Base-by-base conservation (phyloP, 2,329 filamentous ascomycete species). In the Penicillium aurantiogriseum region DNA sequence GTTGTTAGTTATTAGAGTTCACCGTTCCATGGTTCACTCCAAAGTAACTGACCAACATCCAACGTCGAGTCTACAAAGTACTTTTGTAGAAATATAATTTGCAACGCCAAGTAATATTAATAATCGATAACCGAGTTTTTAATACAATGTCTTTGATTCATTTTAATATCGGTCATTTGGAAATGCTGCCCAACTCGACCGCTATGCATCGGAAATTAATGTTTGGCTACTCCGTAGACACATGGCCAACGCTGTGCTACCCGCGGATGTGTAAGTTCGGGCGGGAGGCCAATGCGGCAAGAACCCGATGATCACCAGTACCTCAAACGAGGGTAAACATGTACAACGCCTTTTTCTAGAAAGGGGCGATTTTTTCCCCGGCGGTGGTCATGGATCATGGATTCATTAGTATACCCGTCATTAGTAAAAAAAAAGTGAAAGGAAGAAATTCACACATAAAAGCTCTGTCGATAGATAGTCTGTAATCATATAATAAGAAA, bases 121-220 rank as follows among this genome's bases (percentile, higher is more conserved):
- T 44, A 19, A 19, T 27, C 2, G 7, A 23, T 23, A 23, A 5
- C 1, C 23, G 10, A 11, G 11, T 15, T 33, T 19, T 45, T 7
- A 25, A 33, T 33, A 23, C 10, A 5, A 40, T 27, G 3, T n/a
- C 11, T 27, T 19, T 33, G 15, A 23, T 36, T 17, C 19, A 27
- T 52, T 27, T 19, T 6, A 47, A n/a, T 11, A 1, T 27, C 17
- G 3, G 33, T 15, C n/a, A 21, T 23, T 27, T 38, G 31, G 10
- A 57, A 53, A 53, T 57, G 49, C 54, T 52, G 54, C 54, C 54
- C 54, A 57, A 57, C 49, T 46, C n/a, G 35, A 9, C 45, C 36
- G 45, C 48, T 50, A 21, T 19, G 45, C 23, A 15, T 53, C 43
- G 49, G 49, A 53, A 44, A 57, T 57, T 53, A 53, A 47, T 53